Base-by-base conservation (phyloP, 805 yeast species). In the Kluyveromyces siamensis region DNA sequence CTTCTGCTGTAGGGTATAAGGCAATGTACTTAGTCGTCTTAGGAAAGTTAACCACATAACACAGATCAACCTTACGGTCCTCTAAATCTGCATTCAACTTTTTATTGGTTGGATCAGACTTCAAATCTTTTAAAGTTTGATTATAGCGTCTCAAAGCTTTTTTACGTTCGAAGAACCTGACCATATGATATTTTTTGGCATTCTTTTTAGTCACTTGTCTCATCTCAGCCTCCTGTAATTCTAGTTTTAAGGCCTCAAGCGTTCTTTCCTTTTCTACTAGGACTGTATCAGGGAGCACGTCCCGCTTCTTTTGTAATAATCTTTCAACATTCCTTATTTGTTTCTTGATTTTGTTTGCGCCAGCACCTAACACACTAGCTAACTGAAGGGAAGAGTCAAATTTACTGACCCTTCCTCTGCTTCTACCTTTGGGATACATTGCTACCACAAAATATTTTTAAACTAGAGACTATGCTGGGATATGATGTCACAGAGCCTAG, bases 321-420 rank as follows among this genome's bases (percentile, higher is more conserved):
- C 97, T 75, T 58, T 84, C 83, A 37, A 88, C 73, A 63, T 91
- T 96, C 70, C 98, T 80, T 53, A 91, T 86, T 68, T 84, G 85
- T 72, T 84, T 88, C 66, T 81, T 87, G 53, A 88, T 75, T 57
- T 83, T 84, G 39, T 85, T 61, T 3, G 70, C 56, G 16, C 72
- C 72, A 1, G 71, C 66, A 40, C 68, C 69, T 8, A 68, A 44
- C 13, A 65, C 65, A 30, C 61, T 61, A 7, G 69, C 65, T 52
- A 67, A 58, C 72, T 67, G 62, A 50, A 75, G 43, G 14, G 66
- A 57, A 21, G 59, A 36, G 8, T 62, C 63, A 19, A 51, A 41
- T 13, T 53, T 41, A 37, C 46, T 57, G 6, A 47, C 50, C 27
- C 50, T 54, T 41, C 54, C 52, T 33, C 54, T 48, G 7, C 44